Percentiles rank a stretch among this genome's conserved stretches.
Evolutionary conservation across 176 grass and related monocot species (phyloP).

Genomic region (Triticum urartu): DNA sequence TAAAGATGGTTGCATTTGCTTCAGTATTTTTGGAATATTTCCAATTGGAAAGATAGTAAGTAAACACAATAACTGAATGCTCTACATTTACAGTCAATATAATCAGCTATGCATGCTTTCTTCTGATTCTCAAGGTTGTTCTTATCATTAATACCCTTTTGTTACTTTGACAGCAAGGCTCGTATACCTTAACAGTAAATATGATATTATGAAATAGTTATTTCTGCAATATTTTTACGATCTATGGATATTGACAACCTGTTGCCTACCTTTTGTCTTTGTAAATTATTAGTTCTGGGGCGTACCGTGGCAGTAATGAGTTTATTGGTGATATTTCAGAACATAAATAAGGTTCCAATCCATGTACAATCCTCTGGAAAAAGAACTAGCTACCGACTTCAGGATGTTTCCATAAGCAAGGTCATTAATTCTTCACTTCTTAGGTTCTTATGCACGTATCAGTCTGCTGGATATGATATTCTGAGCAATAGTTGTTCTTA

Average conservation of each 20-base stretch:
- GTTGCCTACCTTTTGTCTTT: background rate
- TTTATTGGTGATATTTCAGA: conserved; percentile 59
- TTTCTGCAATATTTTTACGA: background rate
- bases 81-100: conserved; percentile 29
- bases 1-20: conserved; percentile 89
- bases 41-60: conserved; percentile 97
- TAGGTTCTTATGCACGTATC: conserved; percentile 21
- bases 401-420: conserved; percentile 85
- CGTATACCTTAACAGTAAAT: conserved; percentile 6
- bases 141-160: conserved; percentile 12
- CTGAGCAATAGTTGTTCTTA: conserved; percentile 27
- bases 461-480: conserved; percentile 12
- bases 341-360: conserved; percentile 68
- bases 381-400: conserved; percentile 46
- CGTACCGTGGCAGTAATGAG: background rate
- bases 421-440: conserved; percentile 42
- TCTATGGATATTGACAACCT: background rate
- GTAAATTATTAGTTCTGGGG: background rate
- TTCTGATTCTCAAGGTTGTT: conserved; percentile 33
- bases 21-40: conserved; percentile 99
- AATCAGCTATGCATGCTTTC: conserved; percentile 20
- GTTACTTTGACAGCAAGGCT: conserved; percentile 4
- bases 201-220: conserved; percentile 1
- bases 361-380: conserved; percentile 42
- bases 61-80: conserved; percentile 21